Base-by-base conservation (phyloP, 2,329 filamentous ascomycete species). In the Ceratocystis huliohia region DNA sequence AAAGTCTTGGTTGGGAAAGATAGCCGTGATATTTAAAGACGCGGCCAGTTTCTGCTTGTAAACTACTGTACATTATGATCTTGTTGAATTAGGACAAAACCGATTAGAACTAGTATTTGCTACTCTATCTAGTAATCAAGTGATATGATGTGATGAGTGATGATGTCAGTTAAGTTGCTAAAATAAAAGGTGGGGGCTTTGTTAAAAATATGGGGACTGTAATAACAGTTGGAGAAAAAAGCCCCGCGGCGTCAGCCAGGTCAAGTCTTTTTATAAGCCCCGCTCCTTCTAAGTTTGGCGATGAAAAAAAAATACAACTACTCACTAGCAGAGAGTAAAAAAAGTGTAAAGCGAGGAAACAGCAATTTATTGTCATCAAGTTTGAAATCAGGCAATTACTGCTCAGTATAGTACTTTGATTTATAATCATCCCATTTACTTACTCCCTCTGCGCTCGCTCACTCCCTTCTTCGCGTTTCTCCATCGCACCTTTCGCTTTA, bases 61-160 rank as follows among this genome's bases (percentile, higher is more conserved):
- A 61, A 67, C 44, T 65, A 67, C 53, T 67, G 66, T 67, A 67
- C 61, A 63, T 30, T 63, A 66, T 41, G 59, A 20, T 28, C 8
- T 28, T 37, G 61, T 45, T 13, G 17, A 37, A 33, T 37, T 25
- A 37, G 56, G 15, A 37, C 1, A 57, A 59, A 37, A n/a, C 3
- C 2, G 33, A 37, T 37, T 22, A 33, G 8, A 17, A 37, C 17
- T 17, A 13, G 62, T 20, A 59, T 59, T n/a, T 59, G 2, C 2
- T 37, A 25, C 20, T 57, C 17, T 5, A 30, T 57, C 13, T 10
- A 13, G 15, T 37, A 17, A 10, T 28, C 13, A 15, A 2, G 25
- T 41, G 28, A 15, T 10, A 4, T 20, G 25, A 4, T 20, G 17
- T n/a, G 33, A 33, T 59, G 15, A 13, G 30, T 30, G 53, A 13